These are phyloP conservation scores for Hypoxylon sp. DNA, from an alignment of 2,329 filamentous ascomycete species.

Conservation along the genomic window DNA sequence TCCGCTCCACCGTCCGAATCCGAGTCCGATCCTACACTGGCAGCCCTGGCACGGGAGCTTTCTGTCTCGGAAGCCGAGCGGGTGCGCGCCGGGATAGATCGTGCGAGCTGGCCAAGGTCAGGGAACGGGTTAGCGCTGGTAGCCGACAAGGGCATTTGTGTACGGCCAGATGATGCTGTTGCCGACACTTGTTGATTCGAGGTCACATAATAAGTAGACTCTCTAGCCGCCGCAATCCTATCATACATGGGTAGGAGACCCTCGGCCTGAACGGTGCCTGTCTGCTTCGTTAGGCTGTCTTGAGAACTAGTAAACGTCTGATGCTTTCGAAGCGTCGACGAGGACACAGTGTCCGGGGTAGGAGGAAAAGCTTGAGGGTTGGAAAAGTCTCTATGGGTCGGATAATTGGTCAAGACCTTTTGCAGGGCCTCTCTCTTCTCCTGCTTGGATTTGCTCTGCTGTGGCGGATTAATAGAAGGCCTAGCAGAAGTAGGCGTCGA, in stretches of 20 bases:
- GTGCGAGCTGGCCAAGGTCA: constrained; percentile 45
- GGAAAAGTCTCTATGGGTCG: constrained; percentile 56
- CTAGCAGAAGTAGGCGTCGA: constrained; percentile 39
- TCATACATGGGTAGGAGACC: constrained; percentile 46
- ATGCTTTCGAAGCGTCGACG: constrained; percentile 61
- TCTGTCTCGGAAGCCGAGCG: constrained; percentile 63
- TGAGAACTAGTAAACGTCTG: constrained; percentile 45
- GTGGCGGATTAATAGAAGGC: constrained; percentile 22
- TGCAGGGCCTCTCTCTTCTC: constrained; percentile 64
- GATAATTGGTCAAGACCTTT: constrained; percentile 63
- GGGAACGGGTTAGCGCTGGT: constrained; percentile 50
- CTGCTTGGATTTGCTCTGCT: constrained; percentile 54
- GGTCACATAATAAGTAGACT: constrained; percentile 38
- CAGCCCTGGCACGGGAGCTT: constrained; percentile 55
- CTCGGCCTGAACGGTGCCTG: constrained; percentile 24
- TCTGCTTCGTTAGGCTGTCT: constrained; percentile 45
- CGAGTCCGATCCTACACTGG: constrained; percentile 64
- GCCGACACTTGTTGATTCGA: constrained; percentile 51
- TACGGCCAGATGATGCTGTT: constrained; percentile 53
- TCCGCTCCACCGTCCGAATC: constrained; percentile 59
- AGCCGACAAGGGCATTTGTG: constrained; percentile 43
- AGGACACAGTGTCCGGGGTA: constrained; percentile 72
- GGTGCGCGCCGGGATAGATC: constrained; percentile 56
- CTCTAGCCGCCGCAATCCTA: constrained; percentile 48
- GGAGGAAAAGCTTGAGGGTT: constrained; percentile 65